Conservation (phyloP, 352 stramenopile genomes). For the Hyaloperonospora arabidopsidis region DNA sequence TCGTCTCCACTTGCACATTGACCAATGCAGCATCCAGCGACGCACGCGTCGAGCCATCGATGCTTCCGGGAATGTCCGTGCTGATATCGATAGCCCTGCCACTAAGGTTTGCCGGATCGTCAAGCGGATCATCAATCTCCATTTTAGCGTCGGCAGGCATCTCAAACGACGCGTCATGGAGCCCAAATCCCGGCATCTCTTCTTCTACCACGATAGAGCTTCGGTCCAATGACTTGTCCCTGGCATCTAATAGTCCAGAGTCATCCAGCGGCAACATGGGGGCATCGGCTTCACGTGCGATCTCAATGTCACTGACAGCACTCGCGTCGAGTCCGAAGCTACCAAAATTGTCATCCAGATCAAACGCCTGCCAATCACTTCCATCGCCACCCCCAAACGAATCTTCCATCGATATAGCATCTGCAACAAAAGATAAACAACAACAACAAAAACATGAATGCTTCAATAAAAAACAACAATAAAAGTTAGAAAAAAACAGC, state of each 20-base stretch:
- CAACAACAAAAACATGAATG: conserved; percentile 6
- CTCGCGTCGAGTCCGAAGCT: conserved; percentile 51
- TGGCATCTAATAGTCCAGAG: conserved; percentile 36
- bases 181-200: conserved; percentile 42
- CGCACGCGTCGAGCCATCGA: conserved; percentile 49
- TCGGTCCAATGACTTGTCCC: conserved; percentile 45
- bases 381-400: conserved; percentile 61
- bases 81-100: conserved; percentile 58
- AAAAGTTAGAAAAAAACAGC: neutral
- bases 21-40: conserved; percentile 59
- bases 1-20: conserved; percentile 34
- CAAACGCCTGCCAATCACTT: conserved; percentile 77
- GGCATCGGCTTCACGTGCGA: conserved; percentile 62
- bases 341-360: conserved; percentile 63
- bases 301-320: conserved; percentile 73
- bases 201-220: conserved; percentile 26
- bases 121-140: conserved; percentile 36
- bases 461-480: neutral
- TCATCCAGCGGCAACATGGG: conserved; percentile 45
- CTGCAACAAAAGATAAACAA: conserved; percentile 23
- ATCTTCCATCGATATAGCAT: conserved; percentile 60
- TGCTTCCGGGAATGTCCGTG: conserved; percentile 55
- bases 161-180: conserved; percentile 56
- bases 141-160: conserved; percentile 31
- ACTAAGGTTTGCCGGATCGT: conserved; percentile 31